Evolutionary conservation across 2,329 filamentous ascomycete species (phyloP).

Genomic region (Pseudocercospora vitis): DNA sequence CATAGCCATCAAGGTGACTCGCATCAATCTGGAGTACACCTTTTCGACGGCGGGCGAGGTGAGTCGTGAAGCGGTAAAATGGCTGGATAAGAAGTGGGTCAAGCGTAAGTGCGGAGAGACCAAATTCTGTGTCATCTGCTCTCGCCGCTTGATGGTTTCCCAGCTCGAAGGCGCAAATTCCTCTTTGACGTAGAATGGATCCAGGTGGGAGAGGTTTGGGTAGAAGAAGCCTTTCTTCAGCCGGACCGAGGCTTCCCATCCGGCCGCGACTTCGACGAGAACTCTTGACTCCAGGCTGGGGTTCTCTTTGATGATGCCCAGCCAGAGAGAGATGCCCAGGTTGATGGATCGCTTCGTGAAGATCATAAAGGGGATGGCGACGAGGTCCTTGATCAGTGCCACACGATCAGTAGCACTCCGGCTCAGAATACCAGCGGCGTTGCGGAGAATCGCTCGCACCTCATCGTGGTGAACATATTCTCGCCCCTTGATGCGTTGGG

Average conservation of each 20-base stretch:
- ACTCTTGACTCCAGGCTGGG: slow-evolving; percentile 83
- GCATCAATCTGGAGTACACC: slow-evolving; percentile 78
- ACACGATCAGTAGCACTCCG: slow-evolving; percentile 72
- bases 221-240: slow-evolving; percentile 80
- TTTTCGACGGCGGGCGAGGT: slow-evolving; percentile 78
- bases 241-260: slow-evolving; percentile 84
- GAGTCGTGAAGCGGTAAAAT: slow-evolving; percentile 90
- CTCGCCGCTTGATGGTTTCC: slow-evolving; percentile 68
- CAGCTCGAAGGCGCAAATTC: slow-evolving; percentile 93
- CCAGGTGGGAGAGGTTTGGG: slow-evolving; percentile 64
- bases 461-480: slow-evolving; percentile 71
- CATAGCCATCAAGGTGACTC: slow-evolving; percentile 74
- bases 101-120: slow-evolving; percentile 83
- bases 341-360: slow-evolving; percentile 97
- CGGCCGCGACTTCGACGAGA: slow-evolving; percentile 79
- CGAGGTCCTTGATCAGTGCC: slow-evolving; percentile 79
- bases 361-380: slow-evolving; percentile 86
- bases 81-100: slow-evolving; percentile 86
- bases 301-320: slow-evolving; percentile 96
- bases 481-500: slow-evolving; percentile 67
- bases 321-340: slow-evolving; percentile 91
- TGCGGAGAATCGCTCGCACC: slow-evolving; percentile 76
- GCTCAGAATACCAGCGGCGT: slow-evolving; percentile 84
- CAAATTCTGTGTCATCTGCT: slow-evolving; percentile 76
- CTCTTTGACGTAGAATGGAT: slow-evolving; percentile 87